Percentiles rank a stretch among this genome's conserved stretches.
Evolutionary conservation across 306 rosid genomes (phyloP).

Genomic region (Notholithocarpus densiflorus): DNA sequence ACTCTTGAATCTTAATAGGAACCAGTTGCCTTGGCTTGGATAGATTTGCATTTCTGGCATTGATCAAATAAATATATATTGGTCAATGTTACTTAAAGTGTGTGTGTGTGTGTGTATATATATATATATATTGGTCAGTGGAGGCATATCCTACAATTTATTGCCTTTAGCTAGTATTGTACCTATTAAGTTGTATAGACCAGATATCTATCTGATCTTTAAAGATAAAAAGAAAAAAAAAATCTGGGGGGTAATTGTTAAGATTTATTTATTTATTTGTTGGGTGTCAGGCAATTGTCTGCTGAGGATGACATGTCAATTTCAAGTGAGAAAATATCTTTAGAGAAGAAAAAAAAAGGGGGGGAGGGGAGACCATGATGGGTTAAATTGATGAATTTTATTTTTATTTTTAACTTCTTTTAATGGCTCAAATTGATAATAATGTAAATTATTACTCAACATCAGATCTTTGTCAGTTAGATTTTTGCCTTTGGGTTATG

Average conservation of each 20-base stretch:
- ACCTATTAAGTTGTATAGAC: not conserved
- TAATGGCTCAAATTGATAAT: not conserved
- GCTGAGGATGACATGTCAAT: not conserved
- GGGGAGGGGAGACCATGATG: not conserved
- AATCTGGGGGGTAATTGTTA: not conserved
- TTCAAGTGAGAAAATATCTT: not conserved
- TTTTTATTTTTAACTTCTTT: not conserved
- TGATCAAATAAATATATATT: not conserved
- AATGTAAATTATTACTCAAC: not conserved
- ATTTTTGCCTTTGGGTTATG: not conserved
- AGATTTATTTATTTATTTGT: not conserved
- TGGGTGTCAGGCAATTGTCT: not conserved
- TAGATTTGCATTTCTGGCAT: not conserved
- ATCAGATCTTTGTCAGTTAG: not conserved
- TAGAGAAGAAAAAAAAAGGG: not conserved
- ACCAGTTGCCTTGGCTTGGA: not conserved
- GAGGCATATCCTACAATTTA: not conserved
- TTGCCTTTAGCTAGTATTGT: not conserved
- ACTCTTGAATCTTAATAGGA: not conserved
- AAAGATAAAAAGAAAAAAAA: too few species aligned
- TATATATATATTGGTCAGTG: not conserved
- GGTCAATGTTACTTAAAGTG: not conserved
- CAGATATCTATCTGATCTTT: not conserved
- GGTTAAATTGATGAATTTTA: not conserved
- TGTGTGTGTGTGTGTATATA: not conserved